Base-by-base conservation (phyloP, 116 monocot species). In the Papilionanthe hybrid region DNA sequence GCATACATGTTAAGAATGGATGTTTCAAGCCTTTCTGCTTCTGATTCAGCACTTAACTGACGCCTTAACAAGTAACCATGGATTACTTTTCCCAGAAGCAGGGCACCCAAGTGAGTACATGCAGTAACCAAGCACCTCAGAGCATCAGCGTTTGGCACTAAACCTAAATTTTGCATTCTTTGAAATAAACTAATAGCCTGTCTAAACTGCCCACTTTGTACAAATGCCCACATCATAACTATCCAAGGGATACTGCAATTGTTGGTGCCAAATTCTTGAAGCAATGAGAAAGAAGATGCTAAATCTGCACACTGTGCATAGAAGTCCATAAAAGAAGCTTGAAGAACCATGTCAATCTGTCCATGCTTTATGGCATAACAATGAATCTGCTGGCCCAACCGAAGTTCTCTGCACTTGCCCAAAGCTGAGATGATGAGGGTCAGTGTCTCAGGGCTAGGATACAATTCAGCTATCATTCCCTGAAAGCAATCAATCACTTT, bases 1-100 rank as follows among this genome's bases (percentile, higher is more conserved):
- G 86, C 79, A 75, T 89, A 89, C 84, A 89, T 77, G 68, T 84
- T 86, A 9, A 89, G 75, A 44, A 86, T 60, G n/a, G 89, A 86
- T 10, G 89, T 86, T 72, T 75, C 79, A 28, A 75, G 44, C 11
- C 63, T 48, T 49, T 66, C 57, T 7, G 32, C 43, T 72, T 72
- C 44, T 13, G 49, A 29, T 30, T 27, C 20, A 25, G 23, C 27
- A 12, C 25, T 1, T 13, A 72, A 55, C 65, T 65, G 44, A 56
- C 79, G 86, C 82, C 80, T 89, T 43, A 86, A 77, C 25, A 81
- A 29, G 48, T 82, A 86, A 0, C 79, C 81, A 84, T 89, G 89
- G 77, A 82, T 53, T 57, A 44, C 69, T 79, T 82, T 84, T 68
- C 89, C 89, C 3, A 77, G 55, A 43, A 27, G 75, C 10, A 84